These are phyloP conservation scores for Kurtzmaniella fragi DNA, from an alignment of 805 yeast species.

Conservation along the genomic window DNA sequence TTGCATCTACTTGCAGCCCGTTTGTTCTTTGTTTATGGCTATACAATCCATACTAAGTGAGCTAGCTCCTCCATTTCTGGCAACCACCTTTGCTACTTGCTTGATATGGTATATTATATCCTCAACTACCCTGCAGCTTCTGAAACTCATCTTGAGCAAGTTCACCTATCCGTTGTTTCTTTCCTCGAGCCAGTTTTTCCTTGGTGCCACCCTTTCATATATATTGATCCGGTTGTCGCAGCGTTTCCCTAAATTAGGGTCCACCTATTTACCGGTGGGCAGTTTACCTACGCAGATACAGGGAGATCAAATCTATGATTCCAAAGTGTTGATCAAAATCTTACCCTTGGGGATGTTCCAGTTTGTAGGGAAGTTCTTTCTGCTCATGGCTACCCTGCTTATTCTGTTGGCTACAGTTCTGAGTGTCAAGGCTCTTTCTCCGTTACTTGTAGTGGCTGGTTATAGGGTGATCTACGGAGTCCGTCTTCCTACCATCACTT, in stretches of 20 bases:
- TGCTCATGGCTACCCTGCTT: constrained; percentile 58
- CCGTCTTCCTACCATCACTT: constrained; percentile 44
- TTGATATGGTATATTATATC: constrained; percentile 59
- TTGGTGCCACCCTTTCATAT: constrained; percentile 42
- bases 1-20: too few species aligned
- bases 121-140: constrained; percentile 59
- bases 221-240: constrained; percentile 31
- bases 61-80: constrained; percentile 27
- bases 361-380: constrained; percentile 58
- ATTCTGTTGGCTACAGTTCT: constrained; percentile 69
- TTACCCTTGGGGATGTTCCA: constrained; percentile 65
- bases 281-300: constrained; percentile 25
- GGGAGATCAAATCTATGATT: constrained; percentile 12
- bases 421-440: constrained; percentile 64
- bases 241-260: constrained; percentile 21
- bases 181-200: constrained; percentile 59
- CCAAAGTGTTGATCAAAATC: constrained; percentile 38
- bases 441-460: constrained; percentile 53
- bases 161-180: constrained; percentile 60
- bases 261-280: constrained; percentile 45
- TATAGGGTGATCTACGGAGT: constrained; percentile 51
- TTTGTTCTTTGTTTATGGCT: too few species aligned
- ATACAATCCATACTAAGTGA: background rate
- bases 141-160: constrained; percentile 48
- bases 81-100: constrained; percentile 40